A percentile compares a stretch with the other conserved stretches of the same genome.
Evolutionary conservation across 805 yeast species (phyloP).

Genomic region (Candida jianshihensis): DNA sequence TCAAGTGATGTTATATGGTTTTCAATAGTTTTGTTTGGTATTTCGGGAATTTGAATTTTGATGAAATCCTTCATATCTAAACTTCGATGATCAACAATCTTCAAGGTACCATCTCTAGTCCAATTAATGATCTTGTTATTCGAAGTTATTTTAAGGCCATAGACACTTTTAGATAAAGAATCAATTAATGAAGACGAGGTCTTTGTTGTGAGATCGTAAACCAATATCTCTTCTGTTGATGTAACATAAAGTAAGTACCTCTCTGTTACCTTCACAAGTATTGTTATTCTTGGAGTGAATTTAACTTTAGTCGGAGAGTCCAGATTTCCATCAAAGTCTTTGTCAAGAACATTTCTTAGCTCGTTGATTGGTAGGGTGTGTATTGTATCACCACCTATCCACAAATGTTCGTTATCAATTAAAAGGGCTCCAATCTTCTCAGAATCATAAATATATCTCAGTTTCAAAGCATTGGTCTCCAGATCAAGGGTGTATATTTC

Average conservation of each 20-base stretch:
- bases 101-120: conserved; percentile 37
- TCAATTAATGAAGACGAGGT: conserved; percentile 23
- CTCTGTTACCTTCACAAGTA: conserved; percentile 21
- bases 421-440: conserved; percentile 15
- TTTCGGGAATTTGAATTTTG: conserved; percentile 16
- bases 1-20: conserved; percentile 40
- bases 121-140: conserved; percentile 30
- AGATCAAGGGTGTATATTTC: conserved; percentile 17
- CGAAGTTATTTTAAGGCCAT: conserved; percentile 31
- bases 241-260: conserved; percentile 27
- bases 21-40: conserved; percentile 26
- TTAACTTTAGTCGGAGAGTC: conserved; percentile 25
- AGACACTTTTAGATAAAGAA: conserved; percentile 30
- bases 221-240: conserved; percentile 29
- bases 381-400: conserved; percentile 23
- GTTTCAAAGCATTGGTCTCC: conserved; percentile 9
- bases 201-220: conserved; percentile 18
- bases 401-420: conserved; percentile 18
- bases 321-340: conserved; percentile 25
- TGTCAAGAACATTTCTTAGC: conserved; percentile 21
- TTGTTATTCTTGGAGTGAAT: conserved; percentile 14
- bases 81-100: conserved; percentile 19
- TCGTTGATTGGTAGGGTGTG: conserved; percentile 11
- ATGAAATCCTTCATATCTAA: conserved; percentile 8
- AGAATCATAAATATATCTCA: conserved; percentile 8